phyloP scores from a whole-genome alignment of 129 eudicot species.

The Pittosporum tobira region DNA sequence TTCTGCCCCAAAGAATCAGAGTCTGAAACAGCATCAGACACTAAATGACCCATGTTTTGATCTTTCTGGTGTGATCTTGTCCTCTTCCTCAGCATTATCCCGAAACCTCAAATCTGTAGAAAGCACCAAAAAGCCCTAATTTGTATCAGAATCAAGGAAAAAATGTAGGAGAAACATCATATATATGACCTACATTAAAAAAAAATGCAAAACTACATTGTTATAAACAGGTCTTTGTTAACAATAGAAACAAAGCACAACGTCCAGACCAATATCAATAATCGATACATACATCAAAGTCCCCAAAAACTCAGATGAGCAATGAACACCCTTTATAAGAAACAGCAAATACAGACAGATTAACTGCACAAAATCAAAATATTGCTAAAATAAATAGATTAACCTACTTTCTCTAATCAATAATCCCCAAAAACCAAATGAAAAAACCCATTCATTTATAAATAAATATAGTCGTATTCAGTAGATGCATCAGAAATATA shows the following conservation, averaged over 20 bases:
- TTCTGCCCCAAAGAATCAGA: conserved; percentile 49
- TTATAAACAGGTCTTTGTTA: too few species aligned
- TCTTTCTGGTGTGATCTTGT: conserved; percentile 79
- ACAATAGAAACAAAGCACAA: too few species aligned
- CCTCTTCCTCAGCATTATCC: conserved; percentile 83
- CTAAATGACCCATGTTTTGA: conserved; percentile 54
- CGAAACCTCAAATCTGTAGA: conserved; percentile 20
- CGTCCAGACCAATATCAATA: background rate
- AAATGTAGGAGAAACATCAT: background rate
- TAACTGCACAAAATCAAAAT: background rate
- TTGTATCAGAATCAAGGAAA: background rate
- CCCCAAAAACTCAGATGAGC: conserved; percentile 14
- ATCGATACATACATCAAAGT: background rate
- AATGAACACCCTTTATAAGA: background rate
- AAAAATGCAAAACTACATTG: conserved; percentile 6
- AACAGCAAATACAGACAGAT: background rate
- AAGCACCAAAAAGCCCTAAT: conserved; percentile 1
- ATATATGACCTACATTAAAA: conserved; percentile 1
- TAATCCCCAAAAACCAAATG: conserved; percentile 1
- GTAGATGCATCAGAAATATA: too few species aligned
- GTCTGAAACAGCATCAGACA: conserved; percentile 38
- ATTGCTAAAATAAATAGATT: background rate
- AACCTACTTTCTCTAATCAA: background rate
- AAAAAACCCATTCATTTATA: too few species aligned
- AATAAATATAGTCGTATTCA: too few species aligned